Evolutionary conservation across 1,139 yeast genomes (phyloP), one percentile per base, ranked within the genome.

Genomic region (Magnusiomyces suaveolens): DNA sequence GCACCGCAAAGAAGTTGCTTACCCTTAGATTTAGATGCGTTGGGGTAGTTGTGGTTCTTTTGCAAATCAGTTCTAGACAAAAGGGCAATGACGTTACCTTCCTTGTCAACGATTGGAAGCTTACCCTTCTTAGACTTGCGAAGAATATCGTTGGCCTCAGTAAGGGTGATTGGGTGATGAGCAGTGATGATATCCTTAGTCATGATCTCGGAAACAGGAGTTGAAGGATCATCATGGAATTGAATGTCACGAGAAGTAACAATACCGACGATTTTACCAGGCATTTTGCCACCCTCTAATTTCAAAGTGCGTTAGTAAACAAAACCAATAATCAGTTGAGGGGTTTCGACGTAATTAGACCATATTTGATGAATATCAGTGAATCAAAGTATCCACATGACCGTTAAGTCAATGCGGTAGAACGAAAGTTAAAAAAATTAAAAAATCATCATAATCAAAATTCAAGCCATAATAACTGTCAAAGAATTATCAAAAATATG

Each of bases 1-100:
- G 98, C 99, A 79, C 98, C 98, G 80, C 96, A 88, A 68, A 94
- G 80, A 71, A 92, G 81, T 76, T 92, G 99, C 79, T 92, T 92
- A 65, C 84, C 79, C 68, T 82, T 84, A 47, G 96, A 86, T 77
- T 92, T 92, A 61, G 97, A 89, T 58, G 98, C 97, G 63, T 83
- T 78, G 65, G 99, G 99, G 77, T 80, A 92, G 70, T 81, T 80
- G 76, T 86, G 86, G 76, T 94, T 92, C 80, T 92, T 92, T 79
- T 88, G 95, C 76, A 92, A 82, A 75, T 92, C 98, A 58, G 97
- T 89, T 77, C 96, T 85, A 46, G 97, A 89, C 63, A 92, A 79
- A 75, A 92, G 80, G 56, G 97, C 85, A 56, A 88, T 84, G 67
- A 92, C 77, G 73, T 83, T 83, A 65, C 90, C 87, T 23, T 78